phyloP scores from a whole-genome alignment of 139 green algal species.

The Mesostigma viride region DNA sequence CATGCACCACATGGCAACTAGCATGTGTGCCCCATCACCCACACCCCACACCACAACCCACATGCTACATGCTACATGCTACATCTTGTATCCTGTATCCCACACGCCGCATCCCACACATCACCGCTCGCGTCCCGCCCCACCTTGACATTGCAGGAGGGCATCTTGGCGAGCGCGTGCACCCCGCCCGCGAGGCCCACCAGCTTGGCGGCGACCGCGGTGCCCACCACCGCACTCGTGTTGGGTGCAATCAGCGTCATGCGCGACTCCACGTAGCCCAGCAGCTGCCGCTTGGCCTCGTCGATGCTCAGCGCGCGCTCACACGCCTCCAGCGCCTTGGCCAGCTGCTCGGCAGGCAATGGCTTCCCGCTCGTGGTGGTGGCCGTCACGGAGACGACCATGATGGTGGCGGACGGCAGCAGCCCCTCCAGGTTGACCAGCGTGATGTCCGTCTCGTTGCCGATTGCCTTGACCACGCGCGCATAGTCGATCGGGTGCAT shows the following conservation, averaged over 20 bases:
- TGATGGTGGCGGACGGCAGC: conserved; percentile 75
- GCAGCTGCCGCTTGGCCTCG: conserved; percentile 57
- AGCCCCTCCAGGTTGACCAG: conserved; percentile 60
- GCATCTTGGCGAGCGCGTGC: conserved; percentile 69
- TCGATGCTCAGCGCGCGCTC: conserved; percentile 68
- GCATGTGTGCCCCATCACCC: too few species aligned
- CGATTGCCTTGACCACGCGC: conserved; percentile 65
- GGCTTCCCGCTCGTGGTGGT: conserved; percentile 77
- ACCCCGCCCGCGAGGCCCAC: conserved; percentile 86
- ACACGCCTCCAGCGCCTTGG: conserved; percentile 51
- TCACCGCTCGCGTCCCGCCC: too few species aligned
- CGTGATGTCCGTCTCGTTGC: conserved; percentile 74
- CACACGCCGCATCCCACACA: too few species aligned
- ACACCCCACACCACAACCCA: too few species aligned
- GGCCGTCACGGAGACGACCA: conserved; percentile 92
- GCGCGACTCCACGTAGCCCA: conserved; percentile 6
- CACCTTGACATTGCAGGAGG: conserved; percentile 73
- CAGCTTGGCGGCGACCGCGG: conserved; percentile 77
- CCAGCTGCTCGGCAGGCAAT: conserved; percentile 48
- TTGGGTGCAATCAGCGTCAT: conserved; percentile 93
- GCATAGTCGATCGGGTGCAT: conserved; percentile 47
- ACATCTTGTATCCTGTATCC: too few species aligned
- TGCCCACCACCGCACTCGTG: conserved; percentile 71
- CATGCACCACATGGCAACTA: too few species aligned
- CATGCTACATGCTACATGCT: too few species aligned